Percentiles rank a stretch among this genome's conserved stretches.
phyloP scores from a whole-genome alignment of 306 rosid species.

The Citrullus amarus region DNA sequence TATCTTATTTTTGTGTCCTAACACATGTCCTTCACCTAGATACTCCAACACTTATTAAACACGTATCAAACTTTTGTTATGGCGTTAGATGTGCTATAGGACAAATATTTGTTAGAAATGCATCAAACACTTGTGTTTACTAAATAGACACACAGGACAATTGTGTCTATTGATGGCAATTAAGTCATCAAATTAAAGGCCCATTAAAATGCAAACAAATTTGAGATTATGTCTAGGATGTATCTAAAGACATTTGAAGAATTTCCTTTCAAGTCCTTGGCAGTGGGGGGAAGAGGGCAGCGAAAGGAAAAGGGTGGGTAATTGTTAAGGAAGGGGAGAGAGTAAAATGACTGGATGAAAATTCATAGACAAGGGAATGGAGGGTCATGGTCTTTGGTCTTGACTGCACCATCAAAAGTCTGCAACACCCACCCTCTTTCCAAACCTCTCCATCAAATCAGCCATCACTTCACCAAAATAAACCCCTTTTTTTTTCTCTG shows the following conservation, averaged over 20 bases:
- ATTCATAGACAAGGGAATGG: not conserved
- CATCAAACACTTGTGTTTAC: too few species aligned
- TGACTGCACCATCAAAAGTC: not conserved
- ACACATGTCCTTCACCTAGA: too few species aligned
- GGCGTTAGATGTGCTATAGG: too few species aligned
- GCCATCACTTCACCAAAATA: not conserved
- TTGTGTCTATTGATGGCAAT: too few species aligned
- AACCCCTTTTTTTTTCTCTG: not conserved
- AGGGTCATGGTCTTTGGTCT: slow-evolving; percentile 6
- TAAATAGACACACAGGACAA: too few species aligned
- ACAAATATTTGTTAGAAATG: too few species aligned
- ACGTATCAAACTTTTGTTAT: too few species aligned
- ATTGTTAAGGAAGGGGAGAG: not conserved
- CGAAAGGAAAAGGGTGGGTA: not conserved
- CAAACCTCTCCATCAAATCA: slow-evolving; percentile 5
- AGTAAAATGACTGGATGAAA: not conserved
- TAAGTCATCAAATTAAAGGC: too few species aligned
- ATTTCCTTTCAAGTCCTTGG: not conserved
- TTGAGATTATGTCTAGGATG: not conserved
- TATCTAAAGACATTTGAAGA: not conserved
- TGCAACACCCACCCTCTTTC: slow-evolving; percentile 8
- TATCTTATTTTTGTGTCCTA: not conserved
- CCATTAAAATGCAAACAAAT: too few species aligned
- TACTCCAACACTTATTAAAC: too few species aligned
- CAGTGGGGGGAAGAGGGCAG: too few species aligned